Evolutionary conservation across 306 rosid species (phyloP).

Genomic region (Argentina anserina): DNA sequence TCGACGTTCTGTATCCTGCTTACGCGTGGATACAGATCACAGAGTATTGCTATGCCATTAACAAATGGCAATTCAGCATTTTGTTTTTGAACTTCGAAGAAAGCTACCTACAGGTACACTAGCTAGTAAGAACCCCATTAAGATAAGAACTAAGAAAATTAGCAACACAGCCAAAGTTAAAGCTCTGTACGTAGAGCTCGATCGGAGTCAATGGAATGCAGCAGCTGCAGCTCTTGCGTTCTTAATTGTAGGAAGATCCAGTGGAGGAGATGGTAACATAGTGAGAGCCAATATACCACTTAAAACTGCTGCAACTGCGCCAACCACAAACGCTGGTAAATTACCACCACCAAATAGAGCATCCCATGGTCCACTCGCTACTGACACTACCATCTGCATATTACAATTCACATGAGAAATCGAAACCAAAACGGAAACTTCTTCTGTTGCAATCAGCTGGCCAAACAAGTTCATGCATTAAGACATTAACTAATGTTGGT

Average conservation of each 20-base stretch:
- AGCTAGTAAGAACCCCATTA: neutral
- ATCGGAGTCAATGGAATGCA: constrained; percentile 36
- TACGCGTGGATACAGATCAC: neutral
- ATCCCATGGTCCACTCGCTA: constrained; percentile 73
- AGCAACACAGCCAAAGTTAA: neutral
- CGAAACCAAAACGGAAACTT: neutral
- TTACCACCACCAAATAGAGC: constrained; percentile 76
- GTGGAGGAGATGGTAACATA: constrained; percentile 67
- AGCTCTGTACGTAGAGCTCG: constrained; percentile 8
- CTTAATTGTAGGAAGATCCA: constrained; percentile 36
- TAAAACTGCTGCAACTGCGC: constrained; percentile 49
- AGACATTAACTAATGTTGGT: neutral
- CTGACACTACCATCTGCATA: constrained; percentile 64
- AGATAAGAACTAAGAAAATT: neutral
- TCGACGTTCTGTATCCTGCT: neutral
- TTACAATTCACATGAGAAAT: neutral
- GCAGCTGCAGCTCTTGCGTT: constrained; percentile 13
- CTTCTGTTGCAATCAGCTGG: neutral
- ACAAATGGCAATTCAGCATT: neutral
- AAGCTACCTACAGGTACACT: neutral
- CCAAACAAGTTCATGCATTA: too few relatives aligned
- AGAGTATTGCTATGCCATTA: neutral
- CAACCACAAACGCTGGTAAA: constrained; percentile 81
- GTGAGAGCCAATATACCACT: constrained; percentile 59
- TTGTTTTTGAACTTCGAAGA: neutral